Conservation (phyloP, 768 basidiomycete species). For the Myochromella boudieri region DNA sequence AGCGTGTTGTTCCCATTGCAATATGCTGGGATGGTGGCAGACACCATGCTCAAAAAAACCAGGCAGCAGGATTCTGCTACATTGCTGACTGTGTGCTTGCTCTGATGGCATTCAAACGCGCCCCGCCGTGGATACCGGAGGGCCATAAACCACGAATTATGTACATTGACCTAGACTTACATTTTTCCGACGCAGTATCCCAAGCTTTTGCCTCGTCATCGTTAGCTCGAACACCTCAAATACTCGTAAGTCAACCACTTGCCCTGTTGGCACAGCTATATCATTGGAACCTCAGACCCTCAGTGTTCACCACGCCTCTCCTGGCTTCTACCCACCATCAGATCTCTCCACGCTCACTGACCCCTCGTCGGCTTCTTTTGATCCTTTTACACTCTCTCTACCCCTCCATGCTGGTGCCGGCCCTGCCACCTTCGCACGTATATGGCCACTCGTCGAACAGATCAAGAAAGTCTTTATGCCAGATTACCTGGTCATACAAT, state of each 20-base stretch:
- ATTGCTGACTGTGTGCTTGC: slow-evolving; percentile 87
- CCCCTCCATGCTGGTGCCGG: slow-evolving; percentile 78
- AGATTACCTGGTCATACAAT: slow-evolving; percentile 80
- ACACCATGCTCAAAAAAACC: slow-evolving; percentile 80
- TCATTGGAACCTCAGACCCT: slow-evolving; percentile 51
- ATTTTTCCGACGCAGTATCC: slow-evolving; percentile 88
- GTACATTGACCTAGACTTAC: slow-evolving; percentile 92
- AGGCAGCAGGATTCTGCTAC: slow-evolving; percentile 91
- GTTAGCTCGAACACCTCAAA: slow-evolving; percentile 37
- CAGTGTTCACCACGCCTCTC: slow-evolving; percentile 81
- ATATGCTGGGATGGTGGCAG: slow-evolving; percentile 94
- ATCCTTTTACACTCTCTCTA: slow-evolving; percentile 75
- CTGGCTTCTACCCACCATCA: slow-evolving; percentile 82
- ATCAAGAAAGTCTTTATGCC: slow-evolving; percentile 65
- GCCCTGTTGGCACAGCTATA: not conserved
- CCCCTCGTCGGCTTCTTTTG: slow-evolving; percentile 32
- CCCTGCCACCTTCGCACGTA: slow-evolving; percentile 51
- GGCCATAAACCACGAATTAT: slow-evolving; percentile 60
- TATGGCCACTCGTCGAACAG: slow-evolving; percentile 66
- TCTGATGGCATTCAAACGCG: slow-evolving; percentile 65
- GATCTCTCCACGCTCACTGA: slow-evolving; percentile 46
- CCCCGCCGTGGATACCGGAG: slow-evolving; percentile 13
- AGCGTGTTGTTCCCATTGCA: slow-evolving; percentile 53
- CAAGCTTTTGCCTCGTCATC: slow-evolving; percentile 61
- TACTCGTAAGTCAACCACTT: slow-evolving; percentile 37